These are phyloP conservation scores for Euphorbia corollata DNA, from an alignment of 441 rosid species.

Conservation along the genomic window DNA sequence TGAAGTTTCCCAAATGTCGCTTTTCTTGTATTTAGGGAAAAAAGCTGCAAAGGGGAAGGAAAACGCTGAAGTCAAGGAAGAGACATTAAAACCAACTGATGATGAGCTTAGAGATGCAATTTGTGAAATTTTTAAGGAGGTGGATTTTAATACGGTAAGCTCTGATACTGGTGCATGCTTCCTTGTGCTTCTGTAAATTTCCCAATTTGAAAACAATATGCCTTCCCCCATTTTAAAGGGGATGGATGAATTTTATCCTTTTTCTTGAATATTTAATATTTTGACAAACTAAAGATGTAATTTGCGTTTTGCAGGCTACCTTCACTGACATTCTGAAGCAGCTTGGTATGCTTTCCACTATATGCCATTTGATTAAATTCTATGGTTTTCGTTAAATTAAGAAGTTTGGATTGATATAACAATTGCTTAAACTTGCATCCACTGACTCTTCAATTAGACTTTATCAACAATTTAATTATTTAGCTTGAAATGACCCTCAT, in stretches of 20 bases:
- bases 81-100: conserved; percentile 40
- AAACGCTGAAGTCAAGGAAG: conserved; percentile 36
- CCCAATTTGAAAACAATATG: not conserved
- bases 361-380: not conserved
- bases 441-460: too few species aligned
- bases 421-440: not conserved
- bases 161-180: conserved; percentile 5
- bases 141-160: conserved; percentile 88
- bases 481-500: not conserved
- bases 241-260: not conserved
- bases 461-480: too few species aligned
- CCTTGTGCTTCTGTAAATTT: not conserved
- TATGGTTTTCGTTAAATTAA: not conserved
- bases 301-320: conserved; percentile 68
- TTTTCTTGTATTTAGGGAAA: conserved; percentile 33
- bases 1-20: not conserved
- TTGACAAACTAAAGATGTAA: conserved; percentile 8
- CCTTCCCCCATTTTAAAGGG: not conserved
- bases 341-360: conserved; percentile 54
- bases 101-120: conserved; percentile 62
- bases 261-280: not conserved
- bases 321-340: conserved; percentile 80
- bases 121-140: conserved; percentile 68
- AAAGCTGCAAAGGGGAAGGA: conserved; percentile 51
- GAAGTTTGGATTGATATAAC: not conserved